Evolutionary conservation across 2,329 filamentous ascomycete genomes (phyloP).

Genomic region (Westerdykella aurantiaca): DNA sequence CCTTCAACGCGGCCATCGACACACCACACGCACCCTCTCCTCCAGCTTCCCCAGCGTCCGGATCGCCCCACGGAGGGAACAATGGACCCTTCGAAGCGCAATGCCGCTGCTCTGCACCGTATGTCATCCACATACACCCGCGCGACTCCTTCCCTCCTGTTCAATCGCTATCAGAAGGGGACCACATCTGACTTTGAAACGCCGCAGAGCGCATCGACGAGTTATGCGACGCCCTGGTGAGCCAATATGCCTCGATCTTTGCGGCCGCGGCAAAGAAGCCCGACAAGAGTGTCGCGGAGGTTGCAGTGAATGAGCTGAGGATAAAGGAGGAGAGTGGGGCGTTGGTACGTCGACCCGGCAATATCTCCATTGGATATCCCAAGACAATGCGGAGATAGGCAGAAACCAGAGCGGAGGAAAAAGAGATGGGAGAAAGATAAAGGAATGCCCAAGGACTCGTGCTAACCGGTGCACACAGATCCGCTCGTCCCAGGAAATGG

Average conservation of each 20-base stretch:
- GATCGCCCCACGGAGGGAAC: background rate
- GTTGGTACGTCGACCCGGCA: constrained; percentile 41
- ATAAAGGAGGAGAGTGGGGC: constrained; percentile 55
- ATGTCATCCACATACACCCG: constrained; percentile 1
- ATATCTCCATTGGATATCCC: background rate
- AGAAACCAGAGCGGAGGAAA: too few species aligned
- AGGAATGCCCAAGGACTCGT: too few species aligned
- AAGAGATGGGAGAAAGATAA: too few species aligned
- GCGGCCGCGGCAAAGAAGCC: constrained; percentile 49
- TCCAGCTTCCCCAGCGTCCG: background rate
- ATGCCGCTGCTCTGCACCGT: constrained; percentile 39
- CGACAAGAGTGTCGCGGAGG: constrained; percentile 49
- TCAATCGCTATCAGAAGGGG: too few species aligned
- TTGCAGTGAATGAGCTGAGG: constrained; percentile 53
- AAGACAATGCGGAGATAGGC: too few species aligned
- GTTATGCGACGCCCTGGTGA: constrained; percentile 40
- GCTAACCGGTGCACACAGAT: constrained; percentile 35
- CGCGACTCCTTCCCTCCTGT: background rate
- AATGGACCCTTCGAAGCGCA: constrained; percentile 41
- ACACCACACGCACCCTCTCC: background rate
- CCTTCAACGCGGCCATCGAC: background rate
- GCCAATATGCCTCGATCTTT: constrained; percentile 51
- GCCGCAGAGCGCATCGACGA: constrained; percentile 36
- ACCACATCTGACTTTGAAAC: background rate
- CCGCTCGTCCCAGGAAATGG: constrained; percentile 56